Percentiles rank a stretch among this genome's conserved stretches.
Evolutionary conservation across 495 filamentous ascomycete genomes (phyloP).

Genomic region (Rostrohypoxylon terebratum): DNA sequence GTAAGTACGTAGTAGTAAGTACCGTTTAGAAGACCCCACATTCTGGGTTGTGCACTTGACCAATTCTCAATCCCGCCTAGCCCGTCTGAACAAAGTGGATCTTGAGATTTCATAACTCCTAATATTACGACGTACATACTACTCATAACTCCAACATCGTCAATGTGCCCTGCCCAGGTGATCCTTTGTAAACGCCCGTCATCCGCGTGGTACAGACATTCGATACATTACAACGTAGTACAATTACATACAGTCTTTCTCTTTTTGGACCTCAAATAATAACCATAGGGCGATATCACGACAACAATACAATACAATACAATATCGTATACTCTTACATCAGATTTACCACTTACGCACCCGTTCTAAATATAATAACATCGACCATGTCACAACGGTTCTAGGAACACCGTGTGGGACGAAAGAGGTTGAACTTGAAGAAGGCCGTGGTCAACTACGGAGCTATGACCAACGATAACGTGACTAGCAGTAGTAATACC

Average conservation of each 20-base stretch:
- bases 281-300: neutral
- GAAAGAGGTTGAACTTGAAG: conserved; percentile 40
- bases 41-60: conserved; percentile 7
- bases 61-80: neutral
- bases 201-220: conserved; percentile 11
- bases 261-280: conserved; percentile 12
- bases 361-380: neutral
- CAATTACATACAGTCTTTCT: conserved; percentile 1
- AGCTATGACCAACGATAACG: conserved; percentile 43
- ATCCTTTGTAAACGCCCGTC: conserved; percentile 8
- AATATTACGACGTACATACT: neutral
- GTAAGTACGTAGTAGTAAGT: no score
- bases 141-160: conserved; percentile 14
- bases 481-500: conserved; percentile 28
- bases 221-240: neutral
- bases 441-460: conserved; percentile 21
- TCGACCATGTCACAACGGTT: conserved; percentile 31
- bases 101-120: neutral
- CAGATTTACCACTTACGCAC: conserved; percentile 17
- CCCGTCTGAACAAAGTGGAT: no score
- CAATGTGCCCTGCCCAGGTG: conserved; percentile 10
- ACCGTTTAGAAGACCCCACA: conserved; percentile 4
- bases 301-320: neutral
- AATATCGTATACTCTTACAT: neutral
- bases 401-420: conserved; percentile 40